These are phyloP conservation scores for Talaromyces sp. DNA, from an alignment of 2,329 filamentous ascomycete genomes.

Conservation along the genomic window DNA sequence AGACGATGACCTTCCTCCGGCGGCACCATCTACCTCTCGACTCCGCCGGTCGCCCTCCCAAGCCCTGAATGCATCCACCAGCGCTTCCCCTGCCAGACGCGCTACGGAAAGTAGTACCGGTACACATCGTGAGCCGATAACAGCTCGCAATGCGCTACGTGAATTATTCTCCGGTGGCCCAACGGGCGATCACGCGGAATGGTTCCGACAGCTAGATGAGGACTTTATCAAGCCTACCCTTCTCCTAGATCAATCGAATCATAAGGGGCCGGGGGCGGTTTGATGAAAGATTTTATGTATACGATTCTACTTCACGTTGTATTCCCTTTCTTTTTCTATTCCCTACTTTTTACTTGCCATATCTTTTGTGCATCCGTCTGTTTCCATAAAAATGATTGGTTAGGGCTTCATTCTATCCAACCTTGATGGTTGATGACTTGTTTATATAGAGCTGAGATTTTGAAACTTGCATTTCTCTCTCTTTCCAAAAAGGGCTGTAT, in stretches of 20 bases:
- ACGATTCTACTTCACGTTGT: constrained; percentile 1
- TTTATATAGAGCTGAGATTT: constrained; percentile 6
- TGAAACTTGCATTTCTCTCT: not conserved
- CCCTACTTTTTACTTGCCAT: not conserved
- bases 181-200: constrained; percentile 80
- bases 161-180: constrained; percentile 71
- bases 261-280: constrained; percentile 36
- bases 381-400: not conserved
- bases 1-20: constrained; percentile 62
- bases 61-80: constrained; percentile 23
- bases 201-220: constrained; percentile 92
- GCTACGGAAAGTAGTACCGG: constrained; percentile 20
- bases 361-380: not conserved
- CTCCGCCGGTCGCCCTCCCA: constrained; percentile 40
- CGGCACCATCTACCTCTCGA: constrained; percentile 42
- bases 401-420: not conserved
- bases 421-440: constrained; percentile 6
- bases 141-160: constrained; percentile 71
- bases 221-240: constrained; percentile 93
- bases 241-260: constrained; percentile 67
- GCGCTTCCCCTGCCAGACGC: constrained; percentile 33
- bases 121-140: constrained; percentile 50
- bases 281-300: not conserved
- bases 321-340: not conserved
- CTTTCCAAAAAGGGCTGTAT: not conserved